Conservation (phyloP, 2,329 filamentous ascomycete genomes). For the Gliomastix tumulicola region DNA sequence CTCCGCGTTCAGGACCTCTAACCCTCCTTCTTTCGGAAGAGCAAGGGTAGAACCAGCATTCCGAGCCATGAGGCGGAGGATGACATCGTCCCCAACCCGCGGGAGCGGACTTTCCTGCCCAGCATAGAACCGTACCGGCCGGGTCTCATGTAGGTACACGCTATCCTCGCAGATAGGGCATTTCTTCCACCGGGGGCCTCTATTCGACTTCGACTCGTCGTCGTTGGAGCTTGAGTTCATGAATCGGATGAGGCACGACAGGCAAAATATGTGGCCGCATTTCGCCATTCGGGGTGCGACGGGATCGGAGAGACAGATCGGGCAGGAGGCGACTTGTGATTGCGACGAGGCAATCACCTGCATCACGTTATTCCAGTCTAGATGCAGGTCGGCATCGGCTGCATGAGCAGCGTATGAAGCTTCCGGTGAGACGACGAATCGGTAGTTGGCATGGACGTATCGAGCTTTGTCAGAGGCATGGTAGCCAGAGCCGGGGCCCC, state of each 20-base stretch:
- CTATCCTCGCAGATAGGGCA: conserved; percentile 94
- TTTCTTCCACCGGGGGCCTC: conserved; percentile 79
- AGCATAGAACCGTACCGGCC: conserved; percentile 84
- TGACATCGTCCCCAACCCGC: conserved; percentile 79
- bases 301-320: conserved; percentile 88
- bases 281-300: conserved; percentile 94
- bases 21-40: conserved; percentile 71
- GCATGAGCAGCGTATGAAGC: conserved; percentile 76
- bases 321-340: conserved; percentile 83
- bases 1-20: conserved; percentile 59
- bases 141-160: conserved; percentile 84
- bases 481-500: conserved; percentile 82
- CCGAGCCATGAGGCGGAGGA: conserved; percentile 78
- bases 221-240: conserved; percentile 81
- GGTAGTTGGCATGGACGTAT: conserved; percentile 91
- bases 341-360: conserved; percentile 87
- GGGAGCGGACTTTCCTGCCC: conserved; percentile 81
- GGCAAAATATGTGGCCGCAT: conserved; percentile 94
- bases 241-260: conserved; percentile 88
- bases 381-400: conserved; percentile 76
- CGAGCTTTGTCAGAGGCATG: conserved; percentile 87
- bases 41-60: conserved; percentile 77
- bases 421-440: conserved; percentile 84
- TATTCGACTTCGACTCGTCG: conserved; percentile 54
- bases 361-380: conserved; percentile 86